These are phyloP conservation scores for Spinacia oleracea DNA, from an alignment of 179 eudicot species.

Conservation along the genomic window DNA sequence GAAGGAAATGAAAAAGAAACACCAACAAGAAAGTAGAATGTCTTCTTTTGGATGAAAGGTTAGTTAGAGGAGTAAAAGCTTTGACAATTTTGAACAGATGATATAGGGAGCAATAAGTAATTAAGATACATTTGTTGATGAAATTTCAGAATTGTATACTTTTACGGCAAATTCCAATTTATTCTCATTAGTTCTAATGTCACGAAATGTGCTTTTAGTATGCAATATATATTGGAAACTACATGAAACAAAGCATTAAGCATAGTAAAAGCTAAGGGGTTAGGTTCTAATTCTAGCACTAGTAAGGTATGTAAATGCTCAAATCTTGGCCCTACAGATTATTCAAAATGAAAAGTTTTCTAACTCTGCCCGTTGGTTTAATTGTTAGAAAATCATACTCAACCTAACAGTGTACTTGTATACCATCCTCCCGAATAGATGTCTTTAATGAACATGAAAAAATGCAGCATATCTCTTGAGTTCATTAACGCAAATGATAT, in stretches of 20 bases:
- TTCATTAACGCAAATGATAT: too few relatives aligned
- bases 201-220: not conserved
- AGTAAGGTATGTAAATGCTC: not conserved
- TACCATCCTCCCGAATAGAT: not conserved
- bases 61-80: slow-evolving; percentile 2
- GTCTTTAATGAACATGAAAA: not conserved
- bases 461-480: too few relatives aligned
- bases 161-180: not conserved
- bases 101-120: not conserved
- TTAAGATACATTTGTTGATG: not conserved
- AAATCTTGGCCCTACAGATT: not conserved
- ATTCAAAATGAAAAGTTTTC: not conserved
- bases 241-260: not conserved
- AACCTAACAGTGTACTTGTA: not conserved
- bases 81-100: not conserved
- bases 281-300: not conserved
- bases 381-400: not conserved
- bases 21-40: not conserved
- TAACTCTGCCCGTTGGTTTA: not conserved
- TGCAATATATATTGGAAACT: not conserved
- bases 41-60: slow-evolving; percentile 8
- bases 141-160: not conserved
- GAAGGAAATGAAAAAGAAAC: slow-evolving; percentile 14
- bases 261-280: not conserved
- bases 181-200: not conserved